A percentile compares a stretch with the other conserved stretches of the same genome.
Conservation (phyloP, 208 protist species). For the Acanthamoeba castellanii region DNA sequence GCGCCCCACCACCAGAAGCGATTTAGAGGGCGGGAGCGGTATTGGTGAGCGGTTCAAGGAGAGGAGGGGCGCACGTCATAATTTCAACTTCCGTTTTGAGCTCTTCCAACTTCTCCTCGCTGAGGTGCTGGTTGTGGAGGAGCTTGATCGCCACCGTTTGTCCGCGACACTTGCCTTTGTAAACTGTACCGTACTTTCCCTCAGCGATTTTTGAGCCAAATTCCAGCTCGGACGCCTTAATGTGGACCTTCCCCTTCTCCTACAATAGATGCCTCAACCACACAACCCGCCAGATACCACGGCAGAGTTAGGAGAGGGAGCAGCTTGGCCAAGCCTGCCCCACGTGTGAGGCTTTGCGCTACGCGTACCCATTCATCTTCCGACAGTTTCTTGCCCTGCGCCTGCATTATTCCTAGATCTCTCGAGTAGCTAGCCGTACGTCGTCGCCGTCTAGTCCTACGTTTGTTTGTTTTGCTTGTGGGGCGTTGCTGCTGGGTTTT, state of each 20-base stretch:
- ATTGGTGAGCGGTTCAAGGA: too few species aligned
- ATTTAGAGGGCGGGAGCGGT: neutral
- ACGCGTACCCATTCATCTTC: slow-evolving; percentile 19
- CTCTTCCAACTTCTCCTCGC: slow-evolving; percentile 60
- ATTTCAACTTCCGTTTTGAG: slow-evolving; percentile 66
- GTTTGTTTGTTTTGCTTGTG: too few species aligned
- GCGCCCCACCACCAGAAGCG: neutral
- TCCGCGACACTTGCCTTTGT: slow-evolving; percentile 52
- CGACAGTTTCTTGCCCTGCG: slow-evolving; percentile 8
- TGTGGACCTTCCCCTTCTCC: slow-evolving; percentile 67
- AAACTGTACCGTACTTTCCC: slow-evolving; percentile 62
- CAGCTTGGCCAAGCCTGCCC: neutral
- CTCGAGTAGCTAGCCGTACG: too few species aligned
- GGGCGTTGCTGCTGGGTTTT: too few species aligned
- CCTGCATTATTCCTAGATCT: neutral
- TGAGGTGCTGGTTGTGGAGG: slow-evolving; percentile 69
- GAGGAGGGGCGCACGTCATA: neutral
- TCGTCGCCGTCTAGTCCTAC: too few species aligned
- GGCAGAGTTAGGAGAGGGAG: neutral
- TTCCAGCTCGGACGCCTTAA: slow-evolving; percentile 50
- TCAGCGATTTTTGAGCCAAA: slow-evolving; percentile 60
- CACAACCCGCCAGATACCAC: neutral
- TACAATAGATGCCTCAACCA: neutral
- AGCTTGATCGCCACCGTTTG: slow-evolving; percentile 67
- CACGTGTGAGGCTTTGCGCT: neutral